A percentile compares a stretch with the other conserved stretches of the same genome.
Conservation (phyloP, 306 rosid species). For the Arachis hypogaea region DNA sequence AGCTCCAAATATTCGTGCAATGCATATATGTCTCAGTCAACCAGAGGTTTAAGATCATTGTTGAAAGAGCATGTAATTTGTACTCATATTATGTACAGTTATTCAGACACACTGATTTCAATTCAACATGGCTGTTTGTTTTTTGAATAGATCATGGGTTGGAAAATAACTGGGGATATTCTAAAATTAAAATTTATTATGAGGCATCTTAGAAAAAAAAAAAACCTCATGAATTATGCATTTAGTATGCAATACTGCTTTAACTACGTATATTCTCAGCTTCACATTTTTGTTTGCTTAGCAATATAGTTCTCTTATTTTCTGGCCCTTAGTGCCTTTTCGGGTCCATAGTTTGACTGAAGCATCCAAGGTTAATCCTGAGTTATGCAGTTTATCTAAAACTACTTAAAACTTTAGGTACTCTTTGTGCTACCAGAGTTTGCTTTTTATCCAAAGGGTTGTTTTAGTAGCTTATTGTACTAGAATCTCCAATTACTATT, state of each 20-base stretch:
- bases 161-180: background rate
- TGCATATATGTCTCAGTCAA: slow-evolving; percentile 85
- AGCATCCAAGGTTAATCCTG: slow-evolving; percentile 2
- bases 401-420: background rate
- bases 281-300: slow-evolving; percentile 12
- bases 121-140: background rate
- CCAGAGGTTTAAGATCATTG: slow-evolving; percentile 77
- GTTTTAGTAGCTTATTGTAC: background rate
- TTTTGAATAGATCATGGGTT: slow-evolving; percentile 8
- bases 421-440: background rate
- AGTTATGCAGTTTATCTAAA: background rate
- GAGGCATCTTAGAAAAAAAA: too few species aligned
- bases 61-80: slow-evolving; percentile 78
- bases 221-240: background rate
- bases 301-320: background rate
- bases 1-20: slow-evolving; percentile 57
- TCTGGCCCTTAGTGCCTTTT: slow-evolving; percentile 17
- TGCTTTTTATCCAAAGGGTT: background rate
- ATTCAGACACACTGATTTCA: background rate
- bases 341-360: background rate
- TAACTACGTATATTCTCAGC: background rate
- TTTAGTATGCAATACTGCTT: background rate
- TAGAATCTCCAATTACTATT: background rate
- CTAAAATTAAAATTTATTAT: too few species aligned
- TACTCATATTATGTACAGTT: slow-evolving; percentile 9